Evolutionary conservation across 768 basidiomycete species (phyloP).

Genomic region (Boletus fagicola): DNA sequence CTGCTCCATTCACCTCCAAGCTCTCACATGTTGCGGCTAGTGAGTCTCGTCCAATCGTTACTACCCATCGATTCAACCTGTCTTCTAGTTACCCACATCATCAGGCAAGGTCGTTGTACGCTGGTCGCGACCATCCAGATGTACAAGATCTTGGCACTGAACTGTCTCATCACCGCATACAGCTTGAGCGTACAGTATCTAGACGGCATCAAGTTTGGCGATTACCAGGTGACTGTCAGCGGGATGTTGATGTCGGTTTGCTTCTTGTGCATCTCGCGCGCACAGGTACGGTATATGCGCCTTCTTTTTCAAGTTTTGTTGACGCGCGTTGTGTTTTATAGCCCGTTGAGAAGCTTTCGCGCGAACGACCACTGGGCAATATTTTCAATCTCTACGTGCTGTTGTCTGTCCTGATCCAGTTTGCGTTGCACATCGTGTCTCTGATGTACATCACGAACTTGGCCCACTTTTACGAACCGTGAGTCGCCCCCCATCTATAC

Average conservation of each 20-base stretch:
- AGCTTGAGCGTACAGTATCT: slow-evolving; percentile 96
- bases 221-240: slow-evolving; percentile 96
- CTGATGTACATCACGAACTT: slow-evolving; percentile 93
- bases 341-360: slow-evolving; percentile 96
- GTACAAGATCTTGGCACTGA: slow-evolving; percentile 98
- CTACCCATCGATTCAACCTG: not conserved
- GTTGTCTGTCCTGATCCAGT: slow-evolving; percentile 87
- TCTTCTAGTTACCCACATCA: slow-evolving; percentile 87
- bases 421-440: slow-evolving; percentile 87
- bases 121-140: slow-evolving; percentile 98
- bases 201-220: slow-evolving; percentile 98
- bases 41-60: slow-evolving; percentile 40
- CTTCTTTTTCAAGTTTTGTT: not conserved
- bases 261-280: slow-evolving; percentile 96
- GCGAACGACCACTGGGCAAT: slow-evolving; percentile 89
- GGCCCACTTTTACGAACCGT: slow-evolving; percentile 76
- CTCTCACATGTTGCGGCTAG: slow-evolving; percentile 95
- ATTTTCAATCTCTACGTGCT: slow-evolving; percentile 98
- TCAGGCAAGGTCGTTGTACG: slow-evolving; percentile 97
- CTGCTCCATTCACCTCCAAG: slow-evolving; percentile 98
- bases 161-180: slow-evolving; percentile 98
- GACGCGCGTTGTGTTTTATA: slow-evolving; percentile 45
- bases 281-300: slow-evolving; percentile 63
- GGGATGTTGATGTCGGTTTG: slow-evolving; percentile 95
- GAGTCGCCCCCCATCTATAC: slow-evolving; percentile 30